phyloP scores from a whole-genome alignment of 148 eudicot genomes.

The Persicaria maculosa region DNA sequence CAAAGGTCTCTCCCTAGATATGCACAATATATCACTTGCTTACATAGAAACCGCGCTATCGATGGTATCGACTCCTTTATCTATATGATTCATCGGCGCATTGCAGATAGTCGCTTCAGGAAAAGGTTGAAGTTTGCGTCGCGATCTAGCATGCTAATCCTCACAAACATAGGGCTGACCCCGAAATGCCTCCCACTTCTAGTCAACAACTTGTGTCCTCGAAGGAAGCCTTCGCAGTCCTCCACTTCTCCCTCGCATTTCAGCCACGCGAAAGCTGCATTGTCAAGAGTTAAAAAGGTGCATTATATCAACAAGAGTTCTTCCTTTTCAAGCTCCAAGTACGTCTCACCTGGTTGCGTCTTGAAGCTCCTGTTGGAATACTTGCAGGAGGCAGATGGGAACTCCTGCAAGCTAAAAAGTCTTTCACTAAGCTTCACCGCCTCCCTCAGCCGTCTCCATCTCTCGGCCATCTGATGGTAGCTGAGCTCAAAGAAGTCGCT shows the following conservation, averaged over 20 bases:
- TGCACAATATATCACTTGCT: no score
- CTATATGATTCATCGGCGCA: not conserved
- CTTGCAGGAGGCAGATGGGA: conserved; percentile 48
- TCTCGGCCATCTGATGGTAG: conserved; percentile 38
- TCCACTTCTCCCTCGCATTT: conserved; percentile 61
- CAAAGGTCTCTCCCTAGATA: no score
- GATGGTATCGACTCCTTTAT: no score
- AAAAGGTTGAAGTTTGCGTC: conserved; percentile 50
- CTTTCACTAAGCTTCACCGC: conserved; percentile 34
- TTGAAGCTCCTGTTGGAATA: conserved; percentile 47
- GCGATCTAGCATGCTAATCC: conserved; percentile 70
- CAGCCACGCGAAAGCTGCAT: conserved; percentile 65
- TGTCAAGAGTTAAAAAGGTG: not conserved
- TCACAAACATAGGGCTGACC: conserved; percentile 45
- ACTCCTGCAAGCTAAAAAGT: conserved; percentile 55
- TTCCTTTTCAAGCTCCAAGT: not conserved
- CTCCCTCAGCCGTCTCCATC: conserved; percentile 70
- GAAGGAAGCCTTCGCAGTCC: conserved; percentile 63
- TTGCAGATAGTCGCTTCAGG: conserved; percentile 32
- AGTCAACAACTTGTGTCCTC: conserved; percentile 46
- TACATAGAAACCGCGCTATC: no score
- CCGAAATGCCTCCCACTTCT: conserved; percentile 86
- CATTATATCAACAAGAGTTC: not conserved
- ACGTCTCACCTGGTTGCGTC: conserved; percentile 63
- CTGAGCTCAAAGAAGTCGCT: conserved; percentile 48